Evolutionary conservation across 225 moss, liverwort and hornwort species (phyloP), one percentile per base, ranked within the genome.

Genomic region (Straminergon stramineum): DNA sequence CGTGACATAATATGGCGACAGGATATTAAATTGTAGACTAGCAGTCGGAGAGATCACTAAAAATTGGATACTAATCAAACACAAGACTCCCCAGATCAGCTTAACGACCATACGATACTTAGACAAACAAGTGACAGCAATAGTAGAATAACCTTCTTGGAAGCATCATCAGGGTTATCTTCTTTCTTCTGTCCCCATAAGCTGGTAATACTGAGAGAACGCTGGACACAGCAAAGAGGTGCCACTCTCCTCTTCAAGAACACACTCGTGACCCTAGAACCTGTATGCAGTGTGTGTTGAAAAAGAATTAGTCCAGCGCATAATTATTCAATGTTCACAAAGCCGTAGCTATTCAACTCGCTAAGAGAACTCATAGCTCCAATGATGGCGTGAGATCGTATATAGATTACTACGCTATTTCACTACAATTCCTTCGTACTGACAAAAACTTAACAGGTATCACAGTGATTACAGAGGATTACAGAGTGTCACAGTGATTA

Each of bases 131-230:
- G 55, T n/a, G 43, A 69, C 68, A 41, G 78, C 27, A 37, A 69
- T 57, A 79, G 43, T 43, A 87, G 32, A 17, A 41, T 39, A 57
- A 93, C 95, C 95, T 95, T 93, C 85, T 95, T 93, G 63, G 89
- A 70, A 84, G 90, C 85, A 56, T 95, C 95, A 62, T 95, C 92
- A 56, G 92, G 84, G 39, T 91, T 92, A n/a, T 93, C 95, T 35
- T 93, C 95, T 90, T 93, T 95, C 90, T 93, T 95, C 77, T 91
- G 92, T 88, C 95, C 95, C 95, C 95, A 95, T 89, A 95, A 92
- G 86, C 93, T 95, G 84, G 91, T 95, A 69, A 92, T 83, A 88
- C 86, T 91, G 84, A 95, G 90, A 79, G 93, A 76, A 69, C 91
- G 91, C 83, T 91, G 92, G 48, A 81, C 57, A 90, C 51, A 86